Conservation (phyloP, 805 yeast genomes). For the Kregervanrija delftensis region DNA sequence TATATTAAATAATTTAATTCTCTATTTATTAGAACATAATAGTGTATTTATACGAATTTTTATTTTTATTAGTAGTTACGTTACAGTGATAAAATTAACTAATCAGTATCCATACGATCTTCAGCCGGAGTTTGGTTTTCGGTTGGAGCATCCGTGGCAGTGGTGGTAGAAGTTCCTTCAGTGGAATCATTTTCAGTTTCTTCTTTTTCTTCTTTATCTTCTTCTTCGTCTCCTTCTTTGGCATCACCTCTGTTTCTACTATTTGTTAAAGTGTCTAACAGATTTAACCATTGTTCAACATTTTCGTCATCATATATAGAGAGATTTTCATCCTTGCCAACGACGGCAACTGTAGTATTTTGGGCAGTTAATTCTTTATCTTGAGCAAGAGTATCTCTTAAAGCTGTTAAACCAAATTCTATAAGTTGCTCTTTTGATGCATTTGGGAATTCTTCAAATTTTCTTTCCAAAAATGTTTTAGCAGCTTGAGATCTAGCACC, state of each 20-base stretch:
- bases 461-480: slow-evolving; percentile 88
- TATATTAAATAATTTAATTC: no score
- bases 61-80: not conserved
- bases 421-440: slow-evolving; percentile 66
- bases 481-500: slow-evolving; percentile 99
- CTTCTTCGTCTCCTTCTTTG: slow-evolving; percentile 24
- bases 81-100: not conserved
- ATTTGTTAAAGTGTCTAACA: slow-evolving; percentile 59
- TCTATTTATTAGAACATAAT: not conserved
- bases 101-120: slow-evolving; percentile 32
- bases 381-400: slow-evolving; percentile 90
- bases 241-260: slow-evolving; percentile 41
- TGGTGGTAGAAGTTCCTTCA: slow-evolving; percentile 4
- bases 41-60: not conserved
- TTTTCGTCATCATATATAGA: slow-evolving; percentile 79
- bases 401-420: slow-evolving; percentile 79
- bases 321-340: slow-evolving; percentile 71
- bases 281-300: slow-evolving; percentile 77
- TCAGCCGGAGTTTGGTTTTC: slow-evolving; percentile 12
- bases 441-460: slow-evolving; percentile 58
- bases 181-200: slow-evolving; percentile 23
- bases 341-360: slow-evolving; percentile 88
- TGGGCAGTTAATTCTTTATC: slow-evolving; percentile 82
- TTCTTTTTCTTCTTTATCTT: slow-evolving; percentile 23
- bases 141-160: slow-evolving; percentile 10